Base-by-base conservation (phyloP, 768 basidiomycete species). In the Saitozyma sp. region DNA sequence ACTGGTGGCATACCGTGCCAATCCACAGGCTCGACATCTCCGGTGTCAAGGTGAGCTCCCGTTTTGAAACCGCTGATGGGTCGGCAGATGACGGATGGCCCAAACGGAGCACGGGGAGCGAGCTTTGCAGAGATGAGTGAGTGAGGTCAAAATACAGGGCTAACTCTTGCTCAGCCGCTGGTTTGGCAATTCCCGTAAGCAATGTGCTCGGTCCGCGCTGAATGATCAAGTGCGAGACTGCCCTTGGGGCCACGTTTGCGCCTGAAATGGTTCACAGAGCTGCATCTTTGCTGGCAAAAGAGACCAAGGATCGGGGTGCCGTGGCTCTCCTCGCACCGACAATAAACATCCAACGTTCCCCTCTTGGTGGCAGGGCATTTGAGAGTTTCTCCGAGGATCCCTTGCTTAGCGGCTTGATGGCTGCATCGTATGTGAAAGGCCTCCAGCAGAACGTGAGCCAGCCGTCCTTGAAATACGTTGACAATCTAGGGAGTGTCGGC, bases 321-420 rank as follows among this genome's bases (percentile, higher is more conserved):
- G 43, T 46, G 45, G 46, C 59, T 9, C 42, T 89, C 40, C 84
- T 91, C 11, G 90, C 86, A 0, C 90, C 90, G 0, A 91, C 90
- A 0, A 88, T 88, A 76, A 91, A 92, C 74, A 91, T 90, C 55
- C 89, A 90, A 78, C 84, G 90, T 1, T 66, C 60, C 0, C 79
- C 76, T 10, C 60, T 72, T 11, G 66, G 72, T 16, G 78, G 78
- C 1, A 29, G 88, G 86, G 73, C 61, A 80, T 71, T 54, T n/a
- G 65, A 46, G 50, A 49, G 19, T 46, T 52, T 67, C 56, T 61
- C 62, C 1, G 69, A 70, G 50, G 62, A 63, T 48, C 62, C 62
- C 10, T 59, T 45, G 13, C 51, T 63, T 6, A 45, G n/a, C 40
- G 62, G 62, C 8, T 42, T 39, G 19, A n/a, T 63, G 6, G 57